Conservation (phyloP, 2,329 filamentous ascomycete genomes). For the Metarhizium robertsii region DNA sequence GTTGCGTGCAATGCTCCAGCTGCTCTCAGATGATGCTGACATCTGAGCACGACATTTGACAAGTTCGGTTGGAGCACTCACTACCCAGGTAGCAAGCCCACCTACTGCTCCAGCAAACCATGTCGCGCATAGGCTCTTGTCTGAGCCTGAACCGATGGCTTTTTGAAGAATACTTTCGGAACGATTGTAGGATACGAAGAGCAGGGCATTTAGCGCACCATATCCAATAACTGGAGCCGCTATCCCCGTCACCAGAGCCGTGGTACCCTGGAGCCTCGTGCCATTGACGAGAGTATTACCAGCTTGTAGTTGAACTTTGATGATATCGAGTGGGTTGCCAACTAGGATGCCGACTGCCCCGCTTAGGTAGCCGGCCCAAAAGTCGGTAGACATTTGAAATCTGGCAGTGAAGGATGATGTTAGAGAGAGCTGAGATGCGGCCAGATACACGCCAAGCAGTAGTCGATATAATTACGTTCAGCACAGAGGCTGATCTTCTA, state of each 20-base stretch:
- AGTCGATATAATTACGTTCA: too few species aligned
- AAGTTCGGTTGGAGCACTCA: conserved; percentile 83
- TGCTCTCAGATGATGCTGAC: conserved; percentile 36
- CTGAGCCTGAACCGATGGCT: conserved; percentile 7
- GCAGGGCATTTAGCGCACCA: conserved; percentile 79
- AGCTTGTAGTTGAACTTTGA: conserved; percentile 61
- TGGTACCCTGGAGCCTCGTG: conserved; percentile 17
- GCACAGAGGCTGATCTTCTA: too few species aligned
- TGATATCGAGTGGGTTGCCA: conserved; percentile 74
- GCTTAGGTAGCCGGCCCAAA: conserved; percentile 87
- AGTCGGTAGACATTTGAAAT: conserved; percentile 67
- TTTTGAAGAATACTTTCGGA: conserved; percentile 40
- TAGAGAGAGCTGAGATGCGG: too few species aligned
- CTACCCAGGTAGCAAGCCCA: conserved; percentile 74
- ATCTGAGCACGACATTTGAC: conserved; percentile 85
- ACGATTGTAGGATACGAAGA: conserved; percentile 87
- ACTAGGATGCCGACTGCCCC: conserved; percentile 80
- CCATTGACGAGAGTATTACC: conserved; percentile 5
- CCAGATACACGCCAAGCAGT: too few species aligned
- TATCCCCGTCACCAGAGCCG: conserved; percentile 50
- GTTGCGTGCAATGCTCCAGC: conserved; percentile 53
- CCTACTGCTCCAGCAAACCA: conserved; percentile 75
- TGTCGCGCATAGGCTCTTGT: conserved; percentile 51
- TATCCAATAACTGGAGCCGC: conserved; percentile 84
- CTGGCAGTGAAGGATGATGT: background rate